Evolutionary conservation across 441 rosid species (phyloP), one percentile per base, ranked within the genome.

Genomic region (Brassica hybrid): DNA sequence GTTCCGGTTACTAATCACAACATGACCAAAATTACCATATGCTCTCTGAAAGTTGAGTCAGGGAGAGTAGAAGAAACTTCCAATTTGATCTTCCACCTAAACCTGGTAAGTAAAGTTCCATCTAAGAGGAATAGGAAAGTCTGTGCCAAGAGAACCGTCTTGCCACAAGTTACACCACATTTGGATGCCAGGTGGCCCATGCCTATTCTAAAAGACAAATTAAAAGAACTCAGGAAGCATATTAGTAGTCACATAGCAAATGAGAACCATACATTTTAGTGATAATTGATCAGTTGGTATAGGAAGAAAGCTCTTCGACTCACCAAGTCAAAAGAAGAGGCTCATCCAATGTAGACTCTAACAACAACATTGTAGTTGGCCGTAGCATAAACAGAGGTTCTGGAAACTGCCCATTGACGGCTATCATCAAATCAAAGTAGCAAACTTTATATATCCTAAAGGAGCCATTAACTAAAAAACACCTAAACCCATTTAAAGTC

Each of bases 291-390:
- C 11, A 41, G 48, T 41, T 41, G 48, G 48, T 41, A 41, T 11
- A 36, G 88, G 7, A 27, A 9, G 74, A 56, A 50, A 17, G 57
- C 23, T 48, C 34, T 12, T 23, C 11, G 48, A 19, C 21, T 19
- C 78, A 93, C 99, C 99, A 95, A 45, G 98, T 90, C 79, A 95
- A 68, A 12, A 95, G 43, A 54, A 93, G 86, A 77, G 84, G 68
- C 81, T 93, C 98, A 77, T 91, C 94, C 83, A 95, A 60, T 95
- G 50, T 38, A 58, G 18, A 95, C 95, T 48, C 89, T 90, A 61
- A 93, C 80, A 82, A 38, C 79, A 72, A 91, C 87, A 81, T 87
- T 88, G 85, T 87, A 65, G 82, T 95, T 95, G 11, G 99, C 93
- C 2, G 98, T 95, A 64, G 43, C 43, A 38, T 38, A 38, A 38